Base-by-base conservation (phyloP, 1,284 basidiomycete species). In the Cryptococcus floricola region DNA sequence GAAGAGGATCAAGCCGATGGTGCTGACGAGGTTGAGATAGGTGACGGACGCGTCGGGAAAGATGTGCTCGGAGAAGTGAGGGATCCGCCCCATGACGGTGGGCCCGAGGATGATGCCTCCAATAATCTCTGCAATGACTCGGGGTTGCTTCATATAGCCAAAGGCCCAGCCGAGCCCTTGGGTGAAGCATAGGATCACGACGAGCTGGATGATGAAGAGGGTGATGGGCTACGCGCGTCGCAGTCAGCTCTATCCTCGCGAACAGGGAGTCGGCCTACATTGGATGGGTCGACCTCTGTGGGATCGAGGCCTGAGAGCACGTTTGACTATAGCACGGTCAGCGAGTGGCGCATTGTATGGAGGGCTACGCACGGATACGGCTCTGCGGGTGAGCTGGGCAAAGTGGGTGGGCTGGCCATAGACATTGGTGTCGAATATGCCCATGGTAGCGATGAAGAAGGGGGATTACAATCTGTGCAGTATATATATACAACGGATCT, bases 1-100 rank as follows among this genome's bases (percentile, higher is more conserved):
- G 77, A 94, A 94, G 54, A 97, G 84, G 69, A 91, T 89, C 14
- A 96, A 83, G 19, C 95, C 94, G 60, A 98, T 89, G 64, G 88
- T 94, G n/a, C 93, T 89, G 28, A 90, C 86, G 47, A 97, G 85
- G 46, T 85, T 87, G 50, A 98, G 86, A 73, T 85, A 94, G 0
- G 91, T 80, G 4, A 84, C 65, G 0, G 91, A 93, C 0, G 74
- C 73, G 0, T 77, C 4, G 0, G 92, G 91, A 73, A 97, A 97
- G 62, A 96, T 86, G 68, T 86, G 84, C 39, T 85, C 52, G 2
- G 89, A 86, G 77, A 96, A 96, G 34, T 86, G 85, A 1, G 87
- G 88, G 54, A 91, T 89, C 45, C 83, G 84, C 5, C 89, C 77
- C 56, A 78, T 64, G 10, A 85, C 84, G 2, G 86, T 85, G 1